phyloP scores from a whole-genome alignment of 306 rosid genomes.

The Casuarina cunninghamiana region DNA sequence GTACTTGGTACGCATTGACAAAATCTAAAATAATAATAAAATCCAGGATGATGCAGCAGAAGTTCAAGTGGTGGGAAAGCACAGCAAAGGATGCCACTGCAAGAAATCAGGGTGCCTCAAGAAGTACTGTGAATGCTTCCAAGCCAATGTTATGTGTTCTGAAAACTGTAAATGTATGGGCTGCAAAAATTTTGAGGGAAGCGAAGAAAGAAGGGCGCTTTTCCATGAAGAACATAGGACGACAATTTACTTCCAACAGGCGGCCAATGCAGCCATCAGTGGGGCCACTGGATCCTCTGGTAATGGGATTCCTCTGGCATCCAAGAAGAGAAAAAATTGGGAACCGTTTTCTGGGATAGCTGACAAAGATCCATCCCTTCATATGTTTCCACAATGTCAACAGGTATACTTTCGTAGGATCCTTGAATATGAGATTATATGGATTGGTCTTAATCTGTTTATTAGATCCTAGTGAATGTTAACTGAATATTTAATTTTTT shows the following conservation, averaged over 20 bases:
- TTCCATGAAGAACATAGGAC: constrained; percentile 44
- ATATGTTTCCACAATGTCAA: constrained; percentile 34
- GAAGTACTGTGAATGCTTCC: constrained; percentile 89
- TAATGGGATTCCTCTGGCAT: constrained; percentile 37
- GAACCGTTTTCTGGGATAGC: constrained; percentile 40
- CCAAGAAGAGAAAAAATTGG: constrained; percentile 54
- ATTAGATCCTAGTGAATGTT: background rate
- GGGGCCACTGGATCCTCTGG: constrained; percentile 60
- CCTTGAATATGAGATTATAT: constrained; percentile 26
- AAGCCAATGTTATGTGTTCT: constrained; percentile 73
- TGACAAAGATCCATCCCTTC: constrained; percentile 39
- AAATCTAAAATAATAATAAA: constrained; percentile 32
- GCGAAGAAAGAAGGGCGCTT: constrained; percentile 51
- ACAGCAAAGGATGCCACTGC: constrained; percentile 88
- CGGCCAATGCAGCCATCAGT: constrained; percentile 59
- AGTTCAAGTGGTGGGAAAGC: constrained; percentile 66
- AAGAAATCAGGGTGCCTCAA: constrained; percentile 87
- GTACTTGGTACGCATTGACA: constrained; percentile 22
- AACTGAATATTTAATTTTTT: background rate
- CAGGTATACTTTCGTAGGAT: constrained; percentile 47
- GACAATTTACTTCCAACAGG: constrained; percentile 46
- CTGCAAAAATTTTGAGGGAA: constrained; percentile 83
- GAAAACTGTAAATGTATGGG: constrained; percentile 76
- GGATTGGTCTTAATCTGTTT: constrained; percentile 10
- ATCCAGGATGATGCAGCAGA: constrained; percentile 59